Percentiles rank a stretch among this genome's conserved stretches.
phyloP scores from a whole-genome alignment of 306 rosid genomes.

The Cucurbita pepo region DNA sequence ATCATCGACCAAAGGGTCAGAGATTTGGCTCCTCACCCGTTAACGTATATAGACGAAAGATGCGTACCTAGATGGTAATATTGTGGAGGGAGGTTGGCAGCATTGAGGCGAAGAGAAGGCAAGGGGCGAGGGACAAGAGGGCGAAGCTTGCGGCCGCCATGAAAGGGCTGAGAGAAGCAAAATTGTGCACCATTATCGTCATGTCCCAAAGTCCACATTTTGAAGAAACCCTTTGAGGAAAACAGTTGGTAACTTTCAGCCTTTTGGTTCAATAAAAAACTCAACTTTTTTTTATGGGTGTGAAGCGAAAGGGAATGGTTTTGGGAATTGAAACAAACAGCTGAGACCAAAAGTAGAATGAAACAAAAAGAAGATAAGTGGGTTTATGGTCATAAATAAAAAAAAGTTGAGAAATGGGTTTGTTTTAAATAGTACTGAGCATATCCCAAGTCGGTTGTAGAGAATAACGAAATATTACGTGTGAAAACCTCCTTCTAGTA shows the following conservation, averaged over 20 bases:
- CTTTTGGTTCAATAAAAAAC: not conserved
- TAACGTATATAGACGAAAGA: not conserved
- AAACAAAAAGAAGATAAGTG: not conserved
- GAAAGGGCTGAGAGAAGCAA: conserved; percentile 43
- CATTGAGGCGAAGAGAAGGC: conserved; percentile 27
- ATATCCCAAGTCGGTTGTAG: too few relatives aligned
- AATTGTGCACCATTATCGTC: conserved; percentile 41
- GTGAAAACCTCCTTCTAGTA: too few relatives aligned
- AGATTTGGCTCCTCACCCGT: too few relatives aligned
- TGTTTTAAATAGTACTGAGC: too few relatives aligned
- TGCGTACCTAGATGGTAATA: conserved; percentile 51
- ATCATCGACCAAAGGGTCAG: too few relatives aligned
- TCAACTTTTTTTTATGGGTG: not conserved
- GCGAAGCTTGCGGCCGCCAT: conserved; percentile 43
- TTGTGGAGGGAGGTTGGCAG: conserved; percentile 35
- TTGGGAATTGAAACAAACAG: not conserved
- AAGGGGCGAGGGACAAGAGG: conserved; percentile 63
- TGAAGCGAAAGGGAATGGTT: not conserved
- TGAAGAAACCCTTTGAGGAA: not conserved
- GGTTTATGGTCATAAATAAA: not conserved
- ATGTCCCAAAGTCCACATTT: conserved; percentile 76
- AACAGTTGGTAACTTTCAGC: not conserved
- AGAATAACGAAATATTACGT: too few relatives aligned
- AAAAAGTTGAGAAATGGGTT: too few relatives aligned
- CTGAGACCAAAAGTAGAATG: not conserved